These are phyloP conservation scores for Cunninghamia lanceolata DNA, from an alignment of 75 land plant species.

Conservation along the genomic window DNA sequence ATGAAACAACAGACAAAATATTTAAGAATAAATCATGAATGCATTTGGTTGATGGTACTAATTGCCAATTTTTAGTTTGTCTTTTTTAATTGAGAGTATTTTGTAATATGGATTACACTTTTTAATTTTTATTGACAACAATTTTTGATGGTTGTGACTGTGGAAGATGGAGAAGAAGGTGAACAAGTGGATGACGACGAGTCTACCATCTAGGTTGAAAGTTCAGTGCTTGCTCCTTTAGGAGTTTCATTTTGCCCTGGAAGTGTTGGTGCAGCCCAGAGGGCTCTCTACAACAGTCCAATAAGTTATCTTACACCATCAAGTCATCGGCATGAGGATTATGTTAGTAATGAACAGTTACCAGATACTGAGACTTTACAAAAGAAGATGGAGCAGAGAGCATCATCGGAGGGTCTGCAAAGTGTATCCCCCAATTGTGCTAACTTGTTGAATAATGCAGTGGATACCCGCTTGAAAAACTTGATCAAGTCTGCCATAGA, in stretches of 20 bases:
- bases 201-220: slow-evolving; percentile 15
- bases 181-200: too few relatives aligned
- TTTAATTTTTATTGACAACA: too few relatives aligned
- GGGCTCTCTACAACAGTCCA: too few relatives aligned
- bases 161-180: slow-evolving; percentile 40
- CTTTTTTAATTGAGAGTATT: too few relatives aligned
- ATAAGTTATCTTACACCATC: slow-evolving; percentile 20
- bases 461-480: slow-evolving; percentile 63
- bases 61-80: too few relatives aligned
- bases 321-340: slow-evolving; percentile 26
- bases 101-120: too few relatives aligned
- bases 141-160: slow-evolving; percentile 4
- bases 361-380: slow-evolving; percentile 54
- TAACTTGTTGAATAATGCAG: slow-evolving; percentile 48
- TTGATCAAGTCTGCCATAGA: too few relatives aligned
- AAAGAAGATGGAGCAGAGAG: slow-evolving; percentile 61
- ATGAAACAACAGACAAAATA: too few relatives aligned
- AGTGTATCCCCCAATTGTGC: slow-evolving; percentile 63
- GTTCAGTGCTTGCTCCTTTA: slow-evolving; percentile 53
- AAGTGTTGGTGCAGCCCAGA: slow-evolving; percentile 64
- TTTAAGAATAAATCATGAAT: too few relatives aligned
- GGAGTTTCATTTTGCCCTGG: slow-evolving; percentile 69
- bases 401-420: slow-evolving; percentile 54
- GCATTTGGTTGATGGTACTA: too few relatives aligned
- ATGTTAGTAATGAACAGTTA: slow-evolving; percentile 24